Conservation (phyloP, 2,329 filamentous ascomycete genomes). For the Dendrostoma leiphaemia region DNA sequence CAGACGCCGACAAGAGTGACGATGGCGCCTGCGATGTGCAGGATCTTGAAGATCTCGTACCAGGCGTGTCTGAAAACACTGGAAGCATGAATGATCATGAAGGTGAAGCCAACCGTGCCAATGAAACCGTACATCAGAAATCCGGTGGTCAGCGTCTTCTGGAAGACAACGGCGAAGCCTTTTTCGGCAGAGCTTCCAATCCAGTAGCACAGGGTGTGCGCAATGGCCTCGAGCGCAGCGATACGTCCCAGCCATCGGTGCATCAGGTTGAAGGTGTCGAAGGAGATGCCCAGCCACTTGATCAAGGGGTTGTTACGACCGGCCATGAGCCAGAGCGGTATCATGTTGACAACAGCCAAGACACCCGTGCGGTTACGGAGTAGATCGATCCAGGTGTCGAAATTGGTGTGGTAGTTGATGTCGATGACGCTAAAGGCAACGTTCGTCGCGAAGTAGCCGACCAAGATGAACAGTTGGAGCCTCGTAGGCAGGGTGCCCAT, state of each 20-base stretch:
- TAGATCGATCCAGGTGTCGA: conserved; percentile 43
- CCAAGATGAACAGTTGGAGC: conserved; percentile 69
- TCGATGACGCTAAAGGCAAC: conserved; percentile 71
- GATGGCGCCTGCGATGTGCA: conserved; percentile 66
- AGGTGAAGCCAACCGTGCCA: conserved; percentile 58
- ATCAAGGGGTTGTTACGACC: conserved; percentile 79
- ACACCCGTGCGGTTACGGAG: conserved; percentile 69
- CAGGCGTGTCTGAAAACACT: conserved; percentile 74
- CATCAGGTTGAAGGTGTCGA: conserved; percentile 79
- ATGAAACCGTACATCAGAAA: conserved; percentile 64
- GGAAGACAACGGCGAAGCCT: conserved; percentile 49
- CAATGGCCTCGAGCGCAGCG: conserved; percentile 65
- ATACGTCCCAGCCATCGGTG: conserved; percentile 81
- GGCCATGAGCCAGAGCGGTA: conserved; percentile 71
- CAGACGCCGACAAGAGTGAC: conserved; percentile 62
- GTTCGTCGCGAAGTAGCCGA: conserved; percentile 69
- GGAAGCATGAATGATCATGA: conserved; percentile 65
- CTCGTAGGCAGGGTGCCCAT: conserved; percentile 74
- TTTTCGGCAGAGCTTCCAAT: conserved; percentile 34
- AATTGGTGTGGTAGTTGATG: conserved; percentile 56
- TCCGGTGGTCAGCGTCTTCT: conserved; percentile 32
- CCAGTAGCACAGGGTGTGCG: conserved; percentile 63
- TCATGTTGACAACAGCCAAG: conserved; percentile 73
- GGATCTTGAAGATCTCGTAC: conserved; percentile 74
- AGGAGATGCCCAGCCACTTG: conserved; percentile 67